These are phyloP conservation scores for Schoenoplectus triqueter DNA, from an alignment of 202 grass and related monocot species.

Conservation along the genomic window DNA sequence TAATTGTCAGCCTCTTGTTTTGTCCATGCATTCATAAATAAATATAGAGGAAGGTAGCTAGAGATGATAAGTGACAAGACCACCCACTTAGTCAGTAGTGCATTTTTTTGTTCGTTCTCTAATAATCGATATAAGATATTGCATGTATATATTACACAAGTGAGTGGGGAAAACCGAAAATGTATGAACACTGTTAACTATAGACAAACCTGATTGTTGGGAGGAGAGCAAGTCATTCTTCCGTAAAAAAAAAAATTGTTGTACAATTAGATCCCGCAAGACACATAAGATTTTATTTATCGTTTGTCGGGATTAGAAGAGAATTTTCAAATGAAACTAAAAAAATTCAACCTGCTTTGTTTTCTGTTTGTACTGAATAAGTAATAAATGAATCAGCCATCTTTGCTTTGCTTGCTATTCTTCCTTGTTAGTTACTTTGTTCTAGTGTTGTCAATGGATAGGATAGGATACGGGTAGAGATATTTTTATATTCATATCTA, in stretches of 20 bases:
- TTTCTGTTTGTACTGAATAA: not conserved
- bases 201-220: not conserved
- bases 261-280: not conserved
- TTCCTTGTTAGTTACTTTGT: slow-evolving; percentile 9
- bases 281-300: slow-evolving; percentile 30
- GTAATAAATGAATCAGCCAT: not conserved
- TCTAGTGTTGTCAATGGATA: too few species aligned
- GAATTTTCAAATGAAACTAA: slow-evolving; percentile 8
- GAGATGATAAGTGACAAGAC: not conserved
- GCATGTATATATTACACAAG: not conserved
- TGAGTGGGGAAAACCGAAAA: not conserved
- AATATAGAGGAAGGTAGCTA: not conserved
- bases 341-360: too few species aligned
- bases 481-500: too few species aligned
- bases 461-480: too few species aligned
- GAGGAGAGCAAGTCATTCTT: not conserved
- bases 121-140: not conserved
- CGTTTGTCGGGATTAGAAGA: slow-evolving; percentile 35
- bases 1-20: slow-evolving; percentile 20
- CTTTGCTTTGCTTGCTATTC: slow-evolving; percentile 26
- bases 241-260: not conserved
- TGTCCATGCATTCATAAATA: not conserved
- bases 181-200: not conserved
- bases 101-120: not conserved
- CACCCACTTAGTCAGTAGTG: slow-evolving; percentile 8